Percentiles rank a stretch among this genome's conserved stretches.
These are phyloP conservation scores for Marasmius tenuissimus DNA, from an alignment of 1,284 basidiomycete species.

Conservation along the genomic window DNA sequence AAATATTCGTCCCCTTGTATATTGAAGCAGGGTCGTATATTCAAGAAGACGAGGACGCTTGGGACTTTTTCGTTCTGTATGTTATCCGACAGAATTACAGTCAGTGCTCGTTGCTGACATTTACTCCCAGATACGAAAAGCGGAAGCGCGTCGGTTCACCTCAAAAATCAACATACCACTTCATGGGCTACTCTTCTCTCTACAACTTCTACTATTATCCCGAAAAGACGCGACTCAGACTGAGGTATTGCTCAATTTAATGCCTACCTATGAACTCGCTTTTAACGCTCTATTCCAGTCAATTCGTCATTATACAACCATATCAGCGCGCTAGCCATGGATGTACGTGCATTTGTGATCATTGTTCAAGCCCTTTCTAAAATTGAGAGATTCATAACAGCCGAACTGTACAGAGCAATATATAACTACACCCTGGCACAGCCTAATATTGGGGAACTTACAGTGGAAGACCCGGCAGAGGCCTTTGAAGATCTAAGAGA, in stretches of 20 bases:
- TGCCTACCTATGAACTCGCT: conserved; percentile 3
- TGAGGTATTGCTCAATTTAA: conserved; percentile 57
- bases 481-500: conserved; percentile 95
- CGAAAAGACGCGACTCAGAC: conserved; percentile 78
- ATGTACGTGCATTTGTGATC: conserved; percentile 53
- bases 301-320: conserved; percentile 92
- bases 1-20: conserved; percentile 91
- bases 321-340: conserved; percentile 92
- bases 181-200: conserved; percentile 88
- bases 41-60: conserved; percentile 83
- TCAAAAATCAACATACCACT: conserved; percentile 74
- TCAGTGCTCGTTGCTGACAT: background rate
- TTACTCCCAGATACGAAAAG: conserved; percentile 71
- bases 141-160: conserved; percentile 59
- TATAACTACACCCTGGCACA: conserved; percentile 76
- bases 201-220: conserved; percentile 96
- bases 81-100: conserved; percentile 28
- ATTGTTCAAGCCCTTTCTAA: conserved; percentile 4
- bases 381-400: conserved; percentile 35
- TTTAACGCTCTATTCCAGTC: conserved; percentile 42
- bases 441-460: conserved; percentile 81
- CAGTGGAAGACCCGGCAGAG: conserved; percentile 96
- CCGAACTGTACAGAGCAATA: conserved; percentile 85
- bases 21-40: conserved; percentile 97
- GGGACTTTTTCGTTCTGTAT: conserved; percentile 85